Percentiles rank a stretch among this genome's conserved stretches.
phyloP scores from a whole-genome alignment of 345 rosid genomes.

The Draba incana region DNA sequence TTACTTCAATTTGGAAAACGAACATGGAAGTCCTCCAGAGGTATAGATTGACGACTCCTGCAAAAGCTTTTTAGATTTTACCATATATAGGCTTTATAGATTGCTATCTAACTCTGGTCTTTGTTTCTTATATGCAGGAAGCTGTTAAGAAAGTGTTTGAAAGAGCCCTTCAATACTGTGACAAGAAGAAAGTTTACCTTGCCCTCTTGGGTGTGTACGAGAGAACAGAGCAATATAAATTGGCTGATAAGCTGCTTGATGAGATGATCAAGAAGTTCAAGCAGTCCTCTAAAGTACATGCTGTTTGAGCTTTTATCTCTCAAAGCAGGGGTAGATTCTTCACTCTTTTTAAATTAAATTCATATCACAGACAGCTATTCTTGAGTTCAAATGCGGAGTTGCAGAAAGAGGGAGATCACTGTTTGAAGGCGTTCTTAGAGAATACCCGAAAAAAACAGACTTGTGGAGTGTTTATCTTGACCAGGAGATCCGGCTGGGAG shows the following conservation, averaged over 20 bases:
- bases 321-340: slow-evolving; percentile 81
- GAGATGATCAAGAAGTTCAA: slow-evolving; percentile 88
- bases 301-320: slow-evolving; percentile 4
- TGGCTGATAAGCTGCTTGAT: slow-evolving; percentile 74
- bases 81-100: slow-evolving; percentile 7
- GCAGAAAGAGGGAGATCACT: slow-evolving; percentile 88
- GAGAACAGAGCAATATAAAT: slow-evolving; percentile 74
- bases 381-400: slow-evolving; percentile 83
- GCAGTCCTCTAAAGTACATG: slow-evolving; percentile 85
- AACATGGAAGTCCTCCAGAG: slow-evolving; percentile 95
- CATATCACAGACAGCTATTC: slow-evolving; percentile 82
- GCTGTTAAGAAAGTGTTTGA: slow-evolving; percentile 79
- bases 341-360: slow-evolving; percentile 53
- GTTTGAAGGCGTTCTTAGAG: slow-evolving; percentile 84
- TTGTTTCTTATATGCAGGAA: slow-evolving; percentile 58
- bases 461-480: slow-evolving; percentile 96
- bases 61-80: slow-evolving; percentile 10
- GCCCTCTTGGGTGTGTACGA: slow-evolving; percentile 86
- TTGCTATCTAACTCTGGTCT: slow-evolving; percentile 12
- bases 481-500: slow-evolving; percentile 91
- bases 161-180: slow-evolving; percentile 88
- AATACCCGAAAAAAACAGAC: slow-evolving; percentile 95
- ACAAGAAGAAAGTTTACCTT: slow-evolving; percentile 75
- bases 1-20: slow-evolving; percentile 90
- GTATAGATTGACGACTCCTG: slow-evolving; percentile 50